Percentiles rank a stretch among this genome's conserved stretches.
phyloP scores from a whole-genome alignment of 176 grass and related monocot genomes.

The Canna indica region DNA sequence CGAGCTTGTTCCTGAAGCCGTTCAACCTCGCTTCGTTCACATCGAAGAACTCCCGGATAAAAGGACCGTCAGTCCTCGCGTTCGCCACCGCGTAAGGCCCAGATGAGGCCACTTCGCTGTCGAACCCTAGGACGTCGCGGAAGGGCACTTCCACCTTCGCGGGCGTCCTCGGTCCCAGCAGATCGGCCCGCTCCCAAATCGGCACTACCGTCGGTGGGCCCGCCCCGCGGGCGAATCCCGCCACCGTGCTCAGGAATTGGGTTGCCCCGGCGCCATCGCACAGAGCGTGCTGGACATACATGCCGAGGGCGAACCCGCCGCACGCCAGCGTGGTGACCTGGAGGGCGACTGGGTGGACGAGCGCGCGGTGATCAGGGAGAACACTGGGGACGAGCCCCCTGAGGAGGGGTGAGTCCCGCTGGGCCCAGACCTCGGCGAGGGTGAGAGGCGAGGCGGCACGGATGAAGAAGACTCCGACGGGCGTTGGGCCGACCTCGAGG shows the following conservation, averaged over 20 bases:
- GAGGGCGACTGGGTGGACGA: slow-evolving; percentile 25
- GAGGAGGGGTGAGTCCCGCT: slow-evolving; percentile 30
- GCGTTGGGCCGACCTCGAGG: slow-evolving; percentile 5
- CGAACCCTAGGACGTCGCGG: slow-evolving; percentile 29
- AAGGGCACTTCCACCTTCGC: slow-evolving; percentile 19
- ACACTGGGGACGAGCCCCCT: slow-evolving; percentile 32
- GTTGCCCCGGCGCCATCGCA: slow-evolving; percentile 66
- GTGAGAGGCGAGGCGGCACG: background rate
- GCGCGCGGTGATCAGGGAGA: background rate
- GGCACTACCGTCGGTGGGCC: slow-evolving; percentile 1
- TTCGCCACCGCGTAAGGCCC: slow-evolving; percentile 19
- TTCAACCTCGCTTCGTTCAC: slow-evolving; percentile 49
- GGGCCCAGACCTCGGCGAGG: slow-evolving; percentile 32
- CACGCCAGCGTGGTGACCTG: slow-evolving; percentile 53
- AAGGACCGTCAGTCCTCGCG: background rate
- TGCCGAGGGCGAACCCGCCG: slow-evolving; percentile 50
- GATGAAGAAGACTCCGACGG: slow-evolving; percentile 8
- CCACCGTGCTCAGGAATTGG: slow-evolving; percentile 42
- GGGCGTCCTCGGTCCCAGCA: slow-evolving; percentile 37
- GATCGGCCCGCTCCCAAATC: slow-evolving; percentile 39
- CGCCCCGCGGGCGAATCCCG: slow-evolving; percentile 26
- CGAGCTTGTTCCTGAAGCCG: slow-evolving; percentile 25
- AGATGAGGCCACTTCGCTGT: slow-evolving; percentile 12
- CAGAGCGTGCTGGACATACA: slow-evolving; percentile 58
- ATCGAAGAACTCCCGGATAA: slow-evolving; percentile 48